A percentile compares a stretch with the other conserved stretches of the same genome.
Conservation (phyloP, 805 yeast species). For the Starmerella geochares region DNA sequence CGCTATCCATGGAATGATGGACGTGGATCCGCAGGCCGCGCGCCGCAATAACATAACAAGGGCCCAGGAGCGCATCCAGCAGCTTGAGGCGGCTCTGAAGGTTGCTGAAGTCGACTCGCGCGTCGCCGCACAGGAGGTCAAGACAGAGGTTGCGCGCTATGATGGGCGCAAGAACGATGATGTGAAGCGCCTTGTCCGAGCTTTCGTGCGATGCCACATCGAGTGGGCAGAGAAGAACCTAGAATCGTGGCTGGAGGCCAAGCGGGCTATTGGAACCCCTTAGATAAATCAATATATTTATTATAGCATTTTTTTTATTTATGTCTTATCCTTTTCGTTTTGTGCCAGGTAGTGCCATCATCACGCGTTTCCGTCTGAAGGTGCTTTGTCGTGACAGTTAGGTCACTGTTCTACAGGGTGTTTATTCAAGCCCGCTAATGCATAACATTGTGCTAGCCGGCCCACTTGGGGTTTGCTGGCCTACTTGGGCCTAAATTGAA, state of each 20-base stretch:
- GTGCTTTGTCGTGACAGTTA: too few relatives aligned
- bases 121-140: constrained; percentile 39
- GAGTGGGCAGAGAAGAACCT: constrained; percentile 60
- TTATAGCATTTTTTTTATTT: constrained; percentile 1
- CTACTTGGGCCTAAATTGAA: too few relatives aligned
- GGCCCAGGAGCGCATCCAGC: constrained; percentile 39
- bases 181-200: constrained; percentile 41
- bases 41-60: constrained; percentile 43
- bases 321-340: too few relatives aligned
- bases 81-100: constrained; percentile 42
- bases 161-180: constrained; percentile 43
- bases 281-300: constrained; percentile 4
- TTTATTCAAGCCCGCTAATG: too few relatives aligned
- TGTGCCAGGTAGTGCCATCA: too few relatives aligned
- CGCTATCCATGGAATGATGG: constrained; percentile 51
- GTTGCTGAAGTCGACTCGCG: constrained; percentile 46
- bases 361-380: too few relatives aligned
- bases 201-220: constrained; percentile 47
- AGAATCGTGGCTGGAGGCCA: constrained; percentile 59
- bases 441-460: too few relatives aligned
- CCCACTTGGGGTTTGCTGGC: too few relatives aligned
- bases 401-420: too few relatives aligned
- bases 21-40: constrained; percentile 56
- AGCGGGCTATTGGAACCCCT: constrained; percentile 26
- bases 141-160: constrained; percentile 37